Evolutionary conservation across 2,329 filamentous ascomycete genomes (phyloP), one percentile per base, ranked within the genome.

Genomic region (Rhinocladiella similis): DNA sequence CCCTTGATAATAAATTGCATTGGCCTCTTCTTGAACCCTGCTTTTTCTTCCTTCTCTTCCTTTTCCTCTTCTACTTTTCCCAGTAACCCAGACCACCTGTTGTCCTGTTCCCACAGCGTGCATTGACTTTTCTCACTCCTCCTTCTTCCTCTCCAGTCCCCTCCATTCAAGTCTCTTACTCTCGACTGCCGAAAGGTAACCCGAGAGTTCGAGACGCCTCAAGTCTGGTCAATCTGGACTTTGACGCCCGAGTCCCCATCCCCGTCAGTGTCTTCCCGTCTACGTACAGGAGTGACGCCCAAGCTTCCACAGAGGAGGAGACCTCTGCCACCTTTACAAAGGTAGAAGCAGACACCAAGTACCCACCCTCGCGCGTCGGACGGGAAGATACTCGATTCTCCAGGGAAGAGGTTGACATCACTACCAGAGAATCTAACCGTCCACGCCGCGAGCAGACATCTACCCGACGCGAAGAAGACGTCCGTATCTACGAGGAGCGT

Each of bases 251-350:
- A 80, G 90, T 97, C 80, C 91, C 93, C 84, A 94, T 97, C 81
- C 93, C 93, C 82, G 96, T 97, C 87, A 97, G 91, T 90, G 89
- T 97, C 89, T 97, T 97, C 87, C 93, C 93, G 83, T 96, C 91
- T 79, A 90, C 91, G 80, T 97, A 97, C 85, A 86, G 89, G 80
- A 87, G 83, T 83, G 83, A 85, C 80, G 81, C 82, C 80, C 12
- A 25, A 22, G 81, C 82, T 76, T 81, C 79, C 72, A 78, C 83
- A 74, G 79, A 81, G 76, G 79, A 81, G 76, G 41, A 19, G 22
- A 19, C 12, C 3, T 12, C 41, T 5, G 86, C 85, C 77, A 66
- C 64, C 61, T 79, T 84, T 69, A 86, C 86, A 73, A 86, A 91
- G 86, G 87, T 93, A 86, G 90, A 96, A 86, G 85, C 90, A 81